Conservation (phyloP, 2,329 filamentous ascomycete species). For the Mycogone perniciosa region DNA sequence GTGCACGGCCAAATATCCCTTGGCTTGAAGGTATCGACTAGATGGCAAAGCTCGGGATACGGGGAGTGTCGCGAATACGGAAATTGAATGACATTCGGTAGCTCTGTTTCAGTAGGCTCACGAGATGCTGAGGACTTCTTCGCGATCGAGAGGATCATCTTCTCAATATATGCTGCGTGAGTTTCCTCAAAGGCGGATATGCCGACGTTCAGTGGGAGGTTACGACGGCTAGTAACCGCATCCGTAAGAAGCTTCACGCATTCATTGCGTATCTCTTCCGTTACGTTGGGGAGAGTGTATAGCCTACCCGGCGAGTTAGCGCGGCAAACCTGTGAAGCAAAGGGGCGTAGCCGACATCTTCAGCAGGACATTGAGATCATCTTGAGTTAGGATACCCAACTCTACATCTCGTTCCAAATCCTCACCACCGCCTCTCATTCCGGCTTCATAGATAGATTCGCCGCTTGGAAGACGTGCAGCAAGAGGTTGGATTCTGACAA, state of each 20-base stretch:
- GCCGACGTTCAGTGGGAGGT: constrained; percentile 21
- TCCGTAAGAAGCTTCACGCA: constrained; percentile 12
- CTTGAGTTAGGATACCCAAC: constrained; percentile 51
- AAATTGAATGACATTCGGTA: constrained; percentile 51
- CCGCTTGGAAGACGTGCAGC: constrained; percentile 58
- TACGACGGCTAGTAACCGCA: constrained; percentile 19
- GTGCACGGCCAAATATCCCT: constrained; percentile 81
- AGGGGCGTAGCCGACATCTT: constrained; percentile 22
- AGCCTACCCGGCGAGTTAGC: constrained; percentile 14
- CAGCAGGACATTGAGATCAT: constrained; percentile 45
- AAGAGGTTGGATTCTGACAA: constrained; percentile 74
- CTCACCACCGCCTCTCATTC: constrained; percentile 71
- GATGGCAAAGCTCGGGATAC: constrained; percentile 66
- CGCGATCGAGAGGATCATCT: neutral
- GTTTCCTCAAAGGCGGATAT: constrained; percentile 14
- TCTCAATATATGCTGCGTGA: constrained; percentile 10
- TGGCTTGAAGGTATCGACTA: constrained; percentile 63
- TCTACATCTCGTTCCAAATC: constrained; percentile 65
- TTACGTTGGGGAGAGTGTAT: constrained; percentile 9
- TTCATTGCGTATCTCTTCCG: constrained; percentile 1
- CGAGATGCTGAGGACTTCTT: neutral
- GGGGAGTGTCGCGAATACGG: constrained; percentile 89
- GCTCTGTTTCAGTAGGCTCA: neutral
- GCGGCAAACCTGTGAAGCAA: too few relatives aligned
- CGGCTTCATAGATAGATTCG: constrained; percentile 62